Evolutionary conservation across 306 rosid genomes (phyloP).

Genomic region (Quercus ilex): DNA sequence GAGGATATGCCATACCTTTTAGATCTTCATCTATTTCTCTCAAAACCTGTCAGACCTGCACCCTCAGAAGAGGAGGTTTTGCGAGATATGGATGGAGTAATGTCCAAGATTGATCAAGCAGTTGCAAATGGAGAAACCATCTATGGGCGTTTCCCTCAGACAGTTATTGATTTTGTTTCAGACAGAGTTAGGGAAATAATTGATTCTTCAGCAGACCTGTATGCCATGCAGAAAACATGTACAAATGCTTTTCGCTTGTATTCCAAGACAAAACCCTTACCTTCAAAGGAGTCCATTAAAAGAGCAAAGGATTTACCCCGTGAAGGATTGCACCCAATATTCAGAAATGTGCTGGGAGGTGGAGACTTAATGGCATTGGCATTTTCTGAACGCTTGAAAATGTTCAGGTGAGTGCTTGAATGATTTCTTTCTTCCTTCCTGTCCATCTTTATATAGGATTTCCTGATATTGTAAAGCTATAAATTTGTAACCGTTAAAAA

Average conservation of each 20-base stretch:
- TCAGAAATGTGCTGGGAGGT: constrained; percentile 62
- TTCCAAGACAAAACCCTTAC: constrained; percentile 76
- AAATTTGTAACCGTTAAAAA: constrained; percentile 4
- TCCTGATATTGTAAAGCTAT: constrained; percentile 2
- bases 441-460: neutral
- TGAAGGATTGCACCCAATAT: constrained; percentile 88
- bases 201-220: constrained; percentile 72
- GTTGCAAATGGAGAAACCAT: constrained; percentile 71
- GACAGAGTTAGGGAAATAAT: constrained; percentile 82
- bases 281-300: constrained; percentile 83
- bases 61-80: constrained; percentile 87
- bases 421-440: neutral
- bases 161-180: constrained; percentile 74
- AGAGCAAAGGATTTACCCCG: constrained; percentile 75
- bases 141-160: constrained; percentile 92
- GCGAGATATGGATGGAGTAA: constrained; percentile 61
- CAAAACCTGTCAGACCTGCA: constrained; percentile 76
- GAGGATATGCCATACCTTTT: constrained; percentile 86
- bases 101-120: constrained; percentile 69
- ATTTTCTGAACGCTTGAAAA: constrained; percentile 91
- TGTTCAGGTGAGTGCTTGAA: constrained; percentile 58
- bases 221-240: constrained; percentile 53
- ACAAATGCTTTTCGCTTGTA: constrained; percentile 78
- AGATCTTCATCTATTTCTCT: constrained; percentile 92
- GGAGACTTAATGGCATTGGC: constrained; percentile 95